Evolutionary conservation across 129 eudicot genomes (phyloP).

Genomic region (Artemisia argyi): DNA sequence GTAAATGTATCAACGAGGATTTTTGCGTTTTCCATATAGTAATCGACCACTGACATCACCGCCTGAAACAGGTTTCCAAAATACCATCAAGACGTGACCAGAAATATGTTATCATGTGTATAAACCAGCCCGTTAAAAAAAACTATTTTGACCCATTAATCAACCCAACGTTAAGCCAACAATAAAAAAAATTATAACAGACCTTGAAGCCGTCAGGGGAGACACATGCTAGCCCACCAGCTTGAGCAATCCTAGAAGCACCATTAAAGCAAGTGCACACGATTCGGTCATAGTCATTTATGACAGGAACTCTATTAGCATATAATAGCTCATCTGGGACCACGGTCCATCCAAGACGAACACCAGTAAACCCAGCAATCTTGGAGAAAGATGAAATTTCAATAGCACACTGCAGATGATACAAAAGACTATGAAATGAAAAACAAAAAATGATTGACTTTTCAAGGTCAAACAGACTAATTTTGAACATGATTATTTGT

Average conservation of each 20-base stretch:
- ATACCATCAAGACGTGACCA: neutral
- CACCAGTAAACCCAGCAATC: slow-evolving; percentile 92
- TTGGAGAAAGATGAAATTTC: slow-evolving; percentile 91
- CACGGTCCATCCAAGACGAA: slow-evolving; percentile 95
- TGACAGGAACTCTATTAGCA: slow-evolving; percentile 70
- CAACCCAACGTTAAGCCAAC: neutral
- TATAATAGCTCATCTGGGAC: slow-evolving; percentile 76
- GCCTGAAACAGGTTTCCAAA: slow-evolving; percentile 47
- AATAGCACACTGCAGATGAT: slow-evolving; percentile 68
- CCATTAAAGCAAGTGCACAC: slow-evolving; percentile 87
- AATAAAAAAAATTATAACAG: neutral
- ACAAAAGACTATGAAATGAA: slow-evolving; percentile 3
- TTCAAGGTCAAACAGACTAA: slow-evolving; percentile 13
- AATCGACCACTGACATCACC: slow-evolving; percentile 53
- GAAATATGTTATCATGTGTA: neutral
- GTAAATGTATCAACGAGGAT: slow-evolving; percentile 64
- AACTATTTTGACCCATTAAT: neutral
- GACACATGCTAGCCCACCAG: slow-evolving; percentile 89
- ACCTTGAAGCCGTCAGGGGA: slow-evolving; percentile 75
- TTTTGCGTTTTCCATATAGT: slow-evolving; percentile 84
- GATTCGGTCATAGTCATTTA: slow-evolving; percentile 73
- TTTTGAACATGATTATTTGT: slow-evolving; percentile 2
- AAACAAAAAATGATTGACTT: neutral
- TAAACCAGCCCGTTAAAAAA: neutral
- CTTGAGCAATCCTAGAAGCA: slow-evolving; percentile 89